Evolutionary conservation across 225 moss, liverwort and hornwort species (phyloP).

Genomic region (Thuidium tamariscinum): DNA sequence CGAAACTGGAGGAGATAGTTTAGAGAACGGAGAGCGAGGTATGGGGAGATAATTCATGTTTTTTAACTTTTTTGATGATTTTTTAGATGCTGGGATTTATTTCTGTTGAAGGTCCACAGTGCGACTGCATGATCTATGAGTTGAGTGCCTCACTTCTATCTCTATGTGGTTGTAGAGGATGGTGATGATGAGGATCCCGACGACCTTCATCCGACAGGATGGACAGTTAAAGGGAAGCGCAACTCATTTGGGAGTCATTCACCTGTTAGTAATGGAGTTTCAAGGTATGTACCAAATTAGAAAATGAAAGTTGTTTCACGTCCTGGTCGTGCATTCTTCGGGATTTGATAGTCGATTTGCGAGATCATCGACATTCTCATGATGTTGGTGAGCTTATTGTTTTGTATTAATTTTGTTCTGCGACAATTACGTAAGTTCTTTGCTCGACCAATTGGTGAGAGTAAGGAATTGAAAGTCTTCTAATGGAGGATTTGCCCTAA

Average conservation of each 20-base stretch:
- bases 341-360: not conserved
- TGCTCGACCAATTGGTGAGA: not conserved
- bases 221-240: slow-evolving; percentile 92
- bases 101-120: not conserved
- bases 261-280: slow-evolving; percentile 52
- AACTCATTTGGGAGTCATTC: slow-evolving; percentile 61
- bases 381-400: not conserved
- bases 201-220: slow-evolving; percentile 56
- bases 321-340: not conserved
- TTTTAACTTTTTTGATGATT: not conserved
- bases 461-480: not conserved
- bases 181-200: slow-evolving; percentile 35
- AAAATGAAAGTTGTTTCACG: not conserved
- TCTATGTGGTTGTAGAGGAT: slow-evolving; percentile 27
- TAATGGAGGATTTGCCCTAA: not conserved
- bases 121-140: not conserved
- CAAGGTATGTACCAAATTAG: slow-evolving; percentile 18
- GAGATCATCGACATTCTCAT: not conserved
- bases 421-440: not conserved
- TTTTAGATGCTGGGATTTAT: not conserved
- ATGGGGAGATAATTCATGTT: not conserved
- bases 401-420: not conserved
- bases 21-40: slow-evolving; percentile 40
- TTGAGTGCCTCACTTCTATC: not conserved
- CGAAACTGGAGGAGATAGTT: slow-evolving; percentile 26